phyloP scores from a whole-genome alignment of 2,329 filamentous ascomycete genomes.

The Phoma sp. region DNA sequence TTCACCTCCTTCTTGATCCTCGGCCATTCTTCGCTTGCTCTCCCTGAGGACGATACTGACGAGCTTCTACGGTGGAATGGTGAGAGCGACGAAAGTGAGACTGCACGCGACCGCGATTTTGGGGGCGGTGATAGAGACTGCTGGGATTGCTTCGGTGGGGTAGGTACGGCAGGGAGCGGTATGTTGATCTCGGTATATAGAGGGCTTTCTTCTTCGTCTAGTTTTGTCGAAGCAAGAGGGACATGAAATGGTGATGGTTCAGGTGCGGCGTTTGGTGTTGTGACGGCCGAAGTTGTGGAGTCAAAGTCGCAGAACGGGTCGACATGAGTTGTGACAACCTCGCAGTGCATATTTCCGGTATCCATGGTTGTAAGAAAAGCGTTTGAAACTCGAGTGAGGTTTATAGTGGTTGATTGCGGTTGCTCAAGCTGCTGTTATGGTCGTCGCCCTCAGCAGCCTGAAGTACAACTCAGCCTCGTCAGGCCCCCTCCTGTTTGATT shows the following conservation, averaged over 20 bases:
- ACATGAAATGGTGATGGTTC: constrained; percentile 2
- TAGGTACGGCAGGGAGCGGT: constrained; percentile 34
- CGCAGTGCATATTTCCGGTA: constrained; percentile 8
- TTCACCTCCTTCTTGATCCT: constrained; percentile 33
- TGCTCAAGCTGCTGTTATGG: neutral
- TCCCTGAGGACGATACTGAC: constrained; percentile 13
- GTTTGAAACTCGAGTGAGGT: neutral
- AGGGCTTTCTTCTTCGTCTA: constrained; percentile 32
- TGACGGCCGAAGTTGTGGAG: constrained; percentile 3
- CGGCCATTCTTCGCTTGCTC: constrained; percentile 21
- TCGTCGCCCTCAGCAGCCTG: neutral
- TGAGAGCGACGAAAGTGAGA: constrained; percentile 33
- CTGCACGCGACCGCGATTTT: constrained; percentile 27
- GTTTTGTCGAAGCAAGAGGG: neutral
- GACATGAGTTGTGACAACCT: constrained; percentile 7
- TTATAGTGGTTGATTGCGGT: neutral
- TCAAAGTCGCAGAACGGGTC: constrained; percentile 6
- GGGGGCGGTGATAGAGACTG: constrained; percentile 13
- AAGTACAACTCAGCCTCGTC: constrained; percentile 15
- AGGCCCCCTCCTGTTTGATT: constrained; percentile 11
- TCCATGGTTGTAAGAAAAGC: neutral
- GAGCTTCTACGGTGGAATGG: constrained; percentile 33
- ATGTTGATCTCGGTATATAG: constrained; percentile 48
- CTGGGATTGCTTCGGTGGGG: constrained; percentile 11
- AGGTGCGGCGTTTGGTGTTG: constrained; percentile 7